These are phyloP conservation scores for Botrytis squamosa DNA, from an alignment of 2,329 filamentous ascomycete genomes.

Conservation along the genomic window DNA sequence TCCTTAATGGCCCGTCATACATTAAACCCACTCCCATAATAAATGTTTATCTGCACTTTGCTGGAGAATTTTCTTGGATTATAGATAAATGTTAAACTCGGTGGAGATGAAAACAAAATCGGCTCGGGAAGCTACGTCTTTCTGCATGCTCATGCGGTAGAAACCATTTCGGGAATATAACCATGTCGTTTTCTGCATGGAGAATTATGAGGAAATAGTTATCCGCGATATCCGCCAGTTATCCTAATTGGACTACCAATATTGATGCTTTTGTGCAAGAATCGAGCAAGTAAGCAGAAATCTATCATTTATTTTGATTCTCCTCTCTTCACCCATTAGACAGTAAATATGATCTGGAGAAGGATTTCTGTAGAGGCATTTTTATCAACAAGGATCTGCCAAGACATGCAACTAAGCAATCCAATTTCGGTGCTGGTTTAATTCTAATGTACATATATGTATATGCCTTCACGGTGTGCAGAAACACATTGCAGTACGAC, in stretches of 20 bases:
- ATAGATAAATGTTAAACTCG: conserved; percentile 8
- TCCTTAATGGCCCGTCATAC: not conserved
- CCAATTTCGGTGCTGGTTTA: not conserved
- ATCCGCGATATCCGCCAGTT: conserved; percentile 16
- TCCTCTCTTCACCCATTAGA: not conserved
- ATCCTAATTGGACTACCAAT: conserved; percentile 10
- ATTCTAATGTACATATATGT: not conserved
- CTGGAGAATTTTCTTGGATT: not conserved
- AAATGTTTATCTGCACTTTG: not conserved
- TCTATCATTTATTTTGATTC: not conserved
- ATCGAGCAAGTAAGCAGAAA: conserved; percentile 6
- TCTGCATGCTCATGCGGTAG: conserved; percentile 14
- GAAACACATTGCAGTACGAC: not conserved
- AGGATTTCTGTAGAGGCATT: not conserved
- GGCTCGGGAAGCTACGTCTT: conserved; percentile 13
- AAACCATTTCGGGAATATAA: conserved; percentile 19
- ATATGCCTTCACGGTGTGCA: not conserved
- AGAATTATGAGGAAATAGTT: not conserved
- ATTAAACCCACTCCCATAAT: not conserved
- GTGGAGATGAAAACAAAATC: conserved; percentile 17
- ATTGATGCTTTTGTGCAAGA: not conserved
- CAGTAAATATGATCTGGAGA: not conserved
- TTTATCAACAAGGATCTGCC: not conserved
- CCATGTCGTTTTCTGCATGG: conserved; percentile 21
- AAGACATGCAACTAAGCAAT: conserved; percentile 12